Conservation (phyloP, 352 stramenopile genomes). For the Pythium grandisporangium region DNA sequence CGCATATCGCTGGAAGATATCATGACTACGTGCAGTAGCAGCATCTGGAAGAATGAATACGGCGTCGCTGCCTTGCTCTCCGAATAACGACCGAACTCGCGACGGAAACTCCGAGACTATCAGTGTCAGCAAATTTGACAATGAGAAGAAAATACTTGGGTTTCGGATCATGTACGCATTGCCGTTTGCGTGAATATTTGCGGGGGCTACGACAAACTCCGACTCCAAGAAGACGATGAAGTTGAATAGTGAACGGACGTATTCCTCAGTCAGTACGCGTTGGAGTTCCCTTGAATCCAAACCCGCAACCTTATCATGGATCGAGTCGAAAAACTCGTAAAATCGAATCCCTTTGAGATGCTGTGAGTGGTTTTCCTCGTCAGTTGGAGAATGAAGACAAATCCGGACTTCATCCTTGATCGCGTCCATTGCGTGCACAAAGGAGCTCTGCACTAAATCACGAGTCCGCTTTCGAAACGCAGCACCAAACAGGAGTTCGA, state of each 20-base stretch:
- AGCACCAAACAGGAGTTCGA: constrained; percentile 50
- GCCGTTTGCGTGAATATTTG: neutral
- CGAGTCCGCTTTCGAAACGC: constrained; percentile 51
- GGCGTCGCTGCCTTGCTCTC: constrained; percentile 4
- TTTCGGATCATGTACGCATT: constrained; percentile 8
- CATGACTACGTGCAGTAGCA: neutral
- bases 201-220: constrained; percentile 23
- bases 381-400: constrained; percentile 16
- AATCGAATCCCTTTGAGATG: constrained; percentile 47
- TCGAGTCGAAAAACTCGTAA: constrained; percentile 68
- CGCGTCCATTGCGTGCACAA: constrained; percentile 59
- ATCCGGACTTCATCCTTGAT: constrained; percentile 54
- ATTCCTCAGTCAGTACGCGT: constrained; percentile 65
- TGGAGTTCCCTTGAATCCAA: constrained; percentile 70
- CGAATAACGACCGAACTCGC: constrained; percentile 41
- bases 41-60: neutral
- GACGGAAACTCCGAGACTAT: constrained; percentile 43
- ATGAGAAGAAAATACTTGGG: constrained; percentile 29
- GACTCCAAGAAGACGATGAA: constrained; percentile 68
- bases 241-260: constrained; percentile 62
- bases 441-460: constrained; percentile 66
- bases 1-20: constrained; percentile 1
- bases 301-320: constrained; percentile 51
- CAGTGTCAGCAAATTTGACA: constrained; percentile 62
- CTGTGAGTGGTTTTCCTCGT: constrained; percentile 13